Evolutionary conservation across 1,284 basidiomycete genomes (phyloP).

Genomic region (Boletus austroedulis): DNA sequence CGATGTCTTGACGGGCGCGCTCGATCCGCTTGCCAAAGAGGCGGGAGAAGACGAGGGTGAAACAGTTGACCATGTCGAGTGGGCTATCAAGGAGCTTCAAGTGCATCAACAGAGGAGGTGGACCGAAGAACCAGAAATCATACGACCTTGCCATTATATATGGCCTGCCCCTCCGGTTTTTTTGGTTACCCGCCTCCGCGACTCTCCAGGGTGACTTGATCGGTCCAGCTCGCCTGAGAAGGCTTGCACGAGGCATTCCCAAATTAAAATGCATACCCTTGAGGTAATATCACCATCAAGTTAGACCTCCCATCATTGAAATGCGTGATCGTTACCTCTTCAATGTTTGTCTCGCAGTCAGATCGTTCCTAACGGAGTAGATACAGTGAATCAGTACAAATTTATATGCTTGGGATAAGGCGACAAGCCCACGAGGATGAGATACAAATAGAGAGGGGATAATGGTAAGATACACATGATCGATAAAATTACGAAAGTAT

Average conservation of each 20-base stretch:
- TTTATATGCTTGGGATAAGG: slow-evolving; percentile 19
- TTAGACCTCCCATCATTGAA: slow-evolving; percentile 28
- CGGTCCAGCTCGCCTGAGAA: slow-evolving; percentile 14
- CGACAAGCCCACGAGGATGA: slow-evolving; percentile 30
- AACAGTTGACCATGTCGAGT: slow-evolving; percentile 30
- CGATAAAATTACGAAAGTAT: slow-evolving; percentile 31
- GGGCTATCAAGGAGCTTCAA: slow-evolving; percentile 24
- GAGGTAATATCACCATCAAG: slow-evolving; percentile 36
- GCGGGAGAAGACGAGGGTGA: slow-evolving; percentile 20
- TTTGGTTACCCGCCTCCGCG: slow-evolving; percentile 12
- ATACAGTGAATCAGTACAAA: slow-evolving; percentile 13
- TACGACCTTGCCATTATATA: slow-evolving; percentile 24
- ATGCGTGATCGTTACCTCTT: slow-evolving; percentile 35
- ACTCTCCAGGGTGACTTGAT: slow-evolving; percentile 19
- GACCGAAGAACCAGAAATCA: slow-evolving; percentile 10
- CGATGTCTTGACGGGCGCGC: slow-evolving; percentile 19
- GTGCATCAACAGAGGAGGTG: slow-evolving; percentile 24
- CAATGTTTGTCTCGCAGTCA: slow-evolving; percentile 25
- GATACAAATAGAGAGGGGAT: slow-evolving; percentile 32
- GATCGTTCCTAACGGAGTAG: slow-evolving; percentile 31
- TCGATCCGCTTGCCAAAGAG: slow-evolving; percentile 24
- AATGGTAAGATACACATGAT: slow-evolving; percentile 28
- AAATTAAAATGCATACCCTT: slow-evolving; percentile 27
- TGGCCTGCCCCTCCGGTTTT: slow-evolving; percentile 20
- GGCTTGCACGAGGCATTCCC: slow-evolving; percentile 29